Conservation (phyloP, 768 basidiomycete species). For the Auriscalpium vulgare region DNA sequence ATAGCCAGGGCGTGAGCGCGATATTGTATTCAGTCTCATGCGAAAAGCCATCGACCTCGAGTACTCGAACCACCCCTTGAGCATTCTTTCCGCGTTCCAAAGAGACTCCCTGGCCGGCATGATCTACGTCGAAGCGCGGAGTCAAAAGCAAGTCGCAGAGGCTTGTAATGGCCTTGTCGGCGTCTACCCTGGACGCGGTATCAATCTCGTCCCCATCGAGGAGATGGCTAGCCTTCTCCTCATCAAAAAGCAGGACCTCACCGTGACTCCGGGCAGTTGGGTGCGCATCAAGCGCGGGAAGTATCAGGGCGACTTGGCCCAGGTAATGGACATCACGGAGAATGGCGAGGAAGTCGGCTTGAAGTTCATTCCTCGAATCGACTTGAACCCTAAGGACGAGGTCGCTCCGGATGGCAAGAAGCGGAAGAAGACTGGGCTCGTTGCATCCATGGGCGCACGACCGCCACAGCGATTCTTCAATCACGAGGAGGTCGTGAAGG, state of each 20-base stretch:
- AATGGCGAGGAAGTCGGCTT: constrained; percentile 89
- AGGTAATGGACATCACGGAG: constrained; percentile 90
- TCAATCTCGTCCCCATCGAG: constrained; percentile 85
- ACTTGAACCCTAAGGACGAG: constrained; percentile 86
- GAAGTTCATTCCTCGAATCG: constrained; percentile 96
- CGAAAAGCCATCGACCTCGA: constrained; percentile 85
- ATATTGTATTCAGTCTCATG: constrained; percentile 91
- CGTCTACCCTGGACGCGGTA: constrained; percentile 76
- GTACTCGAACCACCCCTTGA: constrained; percentile 66
- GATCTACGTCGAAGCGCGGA: constrained; percentile 94
- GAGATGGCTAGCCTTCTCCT: constrained; percentile 96
- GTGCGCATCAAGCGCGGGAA: constrained; percentile 91
- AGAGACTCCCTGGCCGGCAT: constrained; percentile 92
- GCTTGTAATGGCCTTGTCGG: constrained; percentile 90
- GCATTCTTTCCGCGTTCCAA: constrained; percentile 91
- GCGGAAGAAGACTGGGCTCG: constrained; percentile 55
- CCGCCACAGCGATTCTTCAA: constrained; percentile 93
- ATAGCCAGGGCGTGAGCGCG: constrained; percentile 86
- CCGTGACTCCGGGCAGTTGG: constrained; percentile 84
- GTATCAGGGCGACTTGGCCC: constrained; percentile 91
- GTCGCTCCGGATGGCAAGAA: constrained; percentile 60
- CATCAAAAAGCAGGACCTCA: constrained; percentile 90
- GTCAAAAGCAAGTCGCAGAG: constrained; percentile 74
- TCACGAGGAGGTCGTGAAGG: constrained; percentile 83
- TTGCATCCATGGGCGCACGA: constrained; percentile 47